Evolutionary conservation across 108 stramenopile species (phyloP), one percentile per base, ranked within the genome.

Genomic region (Aurantiochytrium sp.): DNA sequence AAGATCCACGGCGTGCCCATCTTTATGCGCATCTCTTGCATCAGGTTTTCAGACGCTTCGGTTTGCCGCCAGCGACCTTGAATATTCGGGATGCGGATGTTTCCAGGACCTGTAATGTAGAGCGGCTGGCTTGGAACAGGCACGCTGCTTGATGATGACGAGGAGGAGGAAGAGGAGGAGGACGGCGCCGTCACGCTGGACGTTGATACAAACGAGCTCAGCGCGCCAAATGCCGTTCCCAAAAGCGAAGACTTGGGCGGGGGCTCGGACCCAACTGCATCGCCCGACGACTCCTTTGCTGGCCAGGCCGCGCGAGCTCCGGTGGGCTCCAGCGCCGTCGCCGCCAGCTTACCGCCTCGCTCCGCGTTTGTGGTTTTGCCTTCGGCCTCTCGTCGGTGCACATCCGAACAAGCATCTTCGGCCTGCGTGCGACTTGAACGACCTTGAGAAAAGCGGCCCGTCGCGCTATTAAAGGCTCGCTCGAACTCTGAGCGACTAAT

Each of bases 1-100:
- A 83, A 35, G 49, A 83, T 83, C 76, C 76, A 83, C 8, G 76
- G 76, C 51, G 76, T 83, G 10, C 76, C 76, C 76, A 83, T 83
- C 3, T 83, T 83, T 14, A 47, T 23, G 45, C 76, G 76, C 51
- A 83, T 12, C 76, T 83, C 76, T 23, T 83, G 76, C 76, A 83
- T 83, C 23, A 53, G 49, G 28, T 83, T 47, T 2, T 83, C 76
- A 8, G 76, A 83, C 76, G 19, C 76, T 28, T 83, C 76, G 49
- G 76, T 83, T 45, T 83, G 76, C 10, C 76, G 19, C 76, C 76
- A 83, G n/a, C 76, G 76, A 0, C 76, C 76, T 23, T 83, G 76
- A 23, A 83, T 83, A 35, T 83, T 83, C 25, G 76, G 76, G 4
- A 83, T 83, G 19, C 76, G 76, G 49, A 35, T 4, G 51, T 83